Evolutionary conservation across 768 basidiomycete species (phyloP), one percentile per base, ranked within the genome.

Genomic region (Phylloporus arenicola): DNA sequence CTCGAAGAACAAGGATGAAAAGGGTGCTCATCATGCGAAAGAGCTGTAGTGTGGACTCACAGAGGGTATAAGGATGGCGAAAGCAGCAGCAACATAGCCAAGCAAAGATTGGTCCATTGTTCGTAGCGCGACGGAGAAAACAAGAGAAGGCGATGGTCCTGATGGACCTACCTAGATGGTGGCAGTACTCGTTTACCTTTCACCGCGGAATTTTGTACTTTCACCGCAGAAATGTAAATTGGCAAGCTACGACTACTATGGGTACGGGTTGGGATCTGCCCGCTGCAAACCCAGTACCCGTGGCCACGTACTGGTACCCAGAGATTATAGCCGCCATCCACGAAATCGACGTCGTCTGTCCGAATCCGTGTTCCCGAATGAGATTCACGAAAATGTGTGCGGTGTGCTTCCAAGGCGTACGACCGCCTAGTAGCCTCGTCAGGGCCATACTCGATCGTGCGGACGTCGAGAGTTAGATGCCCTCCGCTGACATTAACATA

Each of bases 1-100:
- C 84, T 90, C 88, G 74, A 86, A 90, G 88, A 90, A 91, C 88
- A 91, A 91, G 88, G 88, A 91, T 91, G 88, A 88, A 79, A 67
- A 50, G 72, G 74, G 72, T 68, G 57, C 72, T 80, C 84, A 87
- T 88, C 87, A 55, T 64, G 50, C 39, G 43, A 19, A 50, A 38
- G 13, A 17, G 13, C 12, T 27, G 12, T 27, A 5, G 30, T n/a
- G 43, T 11, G 20, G 25, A 70, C 67, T 68, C 56, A 70, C 67
- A 11, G 57, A 52, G 25, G 66, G 60, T 51, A 66, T 43, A 8
- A 57, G 45, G 41, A 63, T 13, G 47, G 58, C 57, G 34, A 61
- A 7, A 29, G 54, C 56, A 13, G 68, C 57, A 41, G n/a, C 57
- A 27, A 45, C 49, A 43, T 58, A 57, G 19, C 56, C 41, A n/a